Evolutionary conservation across 2,329 filamentous ascomycete genomes (phyloP), one percentile per base, ranked within the genome.

Genomic region (Lasiodiplodia hormozganensis): DNA sequence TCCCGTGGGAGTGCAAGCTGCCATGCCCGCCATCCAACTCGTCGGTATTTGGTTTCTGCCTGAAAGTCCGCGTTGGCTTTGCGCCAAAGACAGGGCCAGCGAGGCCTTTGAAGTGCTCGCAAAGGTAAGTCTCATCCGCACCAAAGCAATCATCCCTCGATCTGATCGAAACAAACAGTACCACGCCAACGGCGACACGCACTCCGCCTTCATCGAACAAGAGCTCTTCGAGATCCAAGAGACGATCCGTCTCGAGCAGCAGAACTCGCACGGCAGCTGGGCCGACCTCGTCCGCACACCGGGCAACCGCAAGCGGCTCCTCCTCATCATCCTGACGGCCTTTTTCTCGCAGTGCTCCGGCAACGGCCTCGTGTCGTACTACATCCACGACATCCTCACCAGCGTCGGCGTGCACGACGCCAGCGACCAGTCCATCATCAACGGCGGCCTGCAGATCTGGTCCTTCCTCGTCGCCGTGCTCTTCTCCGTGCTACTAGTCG

Each of bases 181-280:
- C 6, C 77, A 77, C 21, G 82, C 81, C 47, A 81, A 82, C 47
- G 78, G 82, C 2, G 83, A 87, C 71, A 81, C 82, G 0, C 78
- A 84, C 66, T 84, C 82, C 0, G 82, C 83, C 1, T 79, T 88
- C 65, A 86, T 88, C 4, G 82, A 85, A 71, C 80, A 88, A 3
- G 85, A 89, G 75, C 86, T 87, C 74, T 83, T 82, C 36, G 85
- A 88, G 72, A 85, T 87, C 73, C 77, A 87, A 73, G 81, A 85
- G 62, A 80, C 85, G 57, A 78, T 78, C 58, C 74, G 81, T 8
- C 82, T 81, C 8, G 79, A 79, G 21, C 86, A 86, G 73, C 76
- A 84, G n/a, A 78, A 84, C 4, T 81, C 81, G 73, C 82, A 85
- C 75, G 82, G 86, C 4, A 84, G 89, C 74, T 89, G 85, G 78